Base-by-base conservation (phyloP, 2,329 filamentous ascomycete species). In the Ascosphaera acerosa region DNA sequence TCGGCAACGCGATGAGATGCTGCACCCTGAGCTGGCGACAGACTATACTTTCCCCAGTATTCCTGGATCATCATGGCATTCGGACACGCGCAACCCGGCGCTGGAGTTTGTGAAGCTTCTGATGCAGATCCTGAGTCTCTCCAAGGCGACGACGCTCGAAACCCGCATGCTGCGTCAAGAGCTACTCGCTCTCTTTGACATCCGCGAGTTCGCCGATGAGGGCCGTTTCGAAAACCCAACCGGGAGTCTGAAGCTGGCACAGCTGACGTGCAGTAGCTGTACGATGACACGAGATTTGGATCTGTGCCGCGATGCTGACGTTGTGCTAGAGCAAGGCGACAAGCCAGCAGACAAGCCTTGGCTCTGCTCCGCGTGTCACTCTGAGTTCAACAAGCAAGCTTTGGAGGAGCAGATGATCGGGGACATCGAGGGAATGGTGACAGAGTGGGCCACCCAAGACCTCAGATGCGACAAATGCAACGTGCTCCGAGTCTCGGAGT, bases 101-200 rank as follows among this genome's bases (percentile, higher is more conserved):
- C 64, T 97, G 1, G 82, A 94, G 50, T 66, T 97, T 3, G 80
- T 91, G 42, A 97, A 94, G 52, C 69, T 67, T 12, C 64, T 97
- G 27, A 89, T 89, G 70, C 84, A 94, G 48, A 75, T 97, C 6
- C 61, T 97, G 4, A 76, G 70, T 19, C 65, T 97, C 1, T 87
- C 91, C 53, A 87, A 84, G 50, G 78, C 78, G 41, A 87, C 90
- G 42, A 74, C 71, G 0, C 67, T 90, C 30, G 84, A 94, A 52
- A 81, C 80, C 2, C 71, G 87, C 4, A 59, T 90, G 2, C 62
- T 97, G 1, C 71, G 89, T 32, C 89, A 89, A 42, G 84, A 94
- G 36, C 61, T 97, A 0, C 66, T 97, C 0, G 65, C 72, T 6
- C 62, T 94, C 32, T 92, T 97, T 50, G 87, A 97, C 34, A 71